Evolutionary conservation across 441 rosid genomes (phyloP).

Genomic region (Populus tomentosa): DNA sequence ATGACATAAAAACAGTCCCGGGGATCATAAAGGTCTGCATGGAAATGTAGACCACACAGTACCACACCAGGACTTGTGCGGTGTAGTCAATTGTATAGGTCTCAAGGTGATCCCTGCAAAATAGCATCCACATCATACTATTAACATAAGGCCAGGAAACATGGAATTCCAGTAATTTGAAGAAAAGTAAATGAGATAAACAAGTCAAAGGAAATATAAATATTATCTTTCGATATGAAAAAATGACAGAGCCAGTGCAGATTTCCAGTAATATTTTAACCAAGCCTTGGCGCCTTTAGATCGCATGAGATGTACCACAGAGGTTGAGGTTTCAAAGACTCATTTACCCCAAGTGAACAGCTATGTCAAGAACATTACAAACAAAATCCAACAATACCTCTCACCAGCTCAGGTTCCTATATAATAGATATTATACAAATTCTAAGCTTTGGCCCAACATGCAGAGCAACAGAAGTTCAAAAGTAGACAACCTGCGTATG

Average conservation of each 20-base stretch:
- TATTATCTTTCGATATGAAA: background rate
- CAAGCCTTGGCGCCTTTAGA: background rate
- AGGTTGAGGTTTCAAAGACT: too few relatives aligned
- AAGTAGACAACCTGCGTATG: background rate
- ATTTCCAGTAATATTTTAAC: background rate
- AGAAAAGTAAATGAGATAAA: background rate
- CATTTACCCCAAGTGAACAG: background rate
- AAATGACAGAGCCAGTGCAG: background rate
- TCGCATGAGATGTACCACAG: background rate
- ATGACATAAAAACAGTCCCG: constrained; percentile 84
- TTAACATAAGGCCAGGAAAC: constrained; percentile 1
- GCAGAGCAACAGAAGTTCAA: background rate
- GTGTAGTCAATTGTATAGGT: constrained; percentile 83
- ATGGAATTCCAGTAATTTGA: background rate
- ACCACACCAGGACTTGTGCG: constrained; percentile 72
- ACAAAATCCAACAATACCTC: background rate
- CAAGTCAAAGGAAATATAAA: background rate
- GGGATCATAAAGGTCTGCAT: constrained; percentile 98
- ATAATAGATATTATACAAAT: background rate
- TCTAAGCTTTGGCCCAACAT: background rate
- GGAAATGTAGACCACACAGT: constrained; percentile 67
- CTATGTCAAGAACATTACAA: background rate
- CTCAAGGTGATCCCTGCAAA: constrained; percentile 75
- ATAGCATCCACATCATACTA: background rate
- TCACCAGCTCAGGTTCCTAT: background rate